Conservation (phyloP, 2,329 filamentous ascomycete species). For the Diaporthe humulicola region DNA sequence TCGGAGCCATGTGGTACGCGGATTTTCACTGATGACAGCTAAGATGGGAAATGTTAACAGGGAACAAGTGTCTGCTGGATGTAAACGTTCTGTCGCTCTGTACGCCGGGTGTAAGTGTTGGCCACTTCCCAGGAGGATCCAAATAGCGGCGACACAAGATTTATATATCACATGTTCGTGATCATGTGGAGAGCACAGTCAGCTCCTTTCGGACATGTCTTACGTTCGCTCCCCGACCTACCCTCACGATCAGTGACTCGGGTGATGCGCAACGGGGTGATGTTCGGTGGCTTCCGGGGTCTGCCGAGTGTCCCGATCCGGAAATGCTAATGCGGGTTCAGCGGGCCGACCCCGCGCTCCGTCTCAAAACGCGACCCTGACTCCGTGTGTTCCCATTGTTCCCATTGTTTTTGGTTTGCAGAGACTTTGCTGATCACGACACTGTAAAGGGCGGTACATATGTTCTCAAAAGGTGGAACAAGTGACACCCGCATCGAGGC, state of each 20-base stretch:
- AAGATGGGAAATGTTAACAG: too few relatives aligned
- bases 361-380: not conserved
- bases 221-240: constrained; percentile 14
- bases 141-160: not conserved
- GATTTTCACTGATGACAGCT: not conserved
- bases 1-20: not conserved
- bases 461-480: not conserved
- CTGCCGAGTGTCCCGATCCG: not conserved
- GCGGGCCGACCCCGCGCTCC: constrained; percentile 22
- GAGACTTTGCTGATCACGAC: not conserved
- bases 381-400: not conserved
- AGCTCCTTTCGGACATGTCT: constrained; percentile 24
- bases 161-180: constrained; percentile 17
- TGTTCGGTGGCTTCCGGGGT: constrained; percentile 21
- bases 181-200: constrained; percentile 18
- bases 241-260: constrained; percentile 1
- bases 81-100: not conserved
- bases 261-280: constrained; percentile 17
- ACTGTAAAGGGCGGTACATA: not conserved
- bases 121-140: not conserved
- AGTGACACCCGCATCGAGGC: not conserved
- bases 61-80: not conserved
- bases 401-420: not conserved
- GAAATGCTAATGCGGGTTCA: not conserved
- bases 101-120: not conserved